Evolutionary conservation across 257 asterid genomes (phyloP), one percentile per base, ranked within the genome.

Genomic region (Solanum pennellii): DNA sequence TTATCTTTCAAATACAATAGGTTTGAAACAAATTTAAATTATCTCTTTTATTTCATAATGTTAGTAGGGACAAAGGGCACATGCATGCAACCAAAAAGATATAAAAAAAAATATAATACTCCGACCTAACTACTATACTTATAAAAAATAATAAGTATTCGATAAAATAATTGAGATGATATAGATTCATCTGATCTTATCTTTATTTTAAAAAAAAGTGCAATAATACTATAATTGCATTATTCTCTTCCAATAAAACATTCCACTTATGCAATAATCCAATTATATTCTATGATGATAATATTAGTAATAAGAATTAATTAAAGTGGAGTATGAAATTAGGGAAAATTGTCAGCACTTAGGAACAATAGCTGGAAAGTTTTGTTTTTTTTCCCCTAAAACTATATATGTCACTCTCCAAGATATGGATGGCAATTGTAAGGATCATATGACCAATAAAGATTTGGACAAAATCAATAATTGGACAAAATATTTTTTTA

Each of bases 391-490:
- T 87, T 6, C 1, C 39, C 39, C 90, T 73, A 83, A 88, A 90
- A 89, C 89, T 87, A 90, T 37, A 6, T 37, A 37, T 90, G 86
- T 91, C 92, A 90, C 89, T 91, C 91, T 91, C 94, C 88, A 86
- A 91, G 91, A 91, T 90, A 89, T 90, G 85, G 85, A 47, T 9
- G 68, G 44, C 68, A 80, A 80, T 80, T 47, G 27, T 80, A 49
- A 80, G 69, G 83, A 88, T 87, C 86, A 89, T 72, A 89, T 80
- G 69, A 80, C 85, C 82, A 90, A 90, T 90, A 75, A 89, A 86
- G 75, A 88, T 88, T 90, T 89, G 89, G 87, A 88, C 88, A 90
- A 87, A 86, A 88, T 91, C 92, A 95, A 94, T 93, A 87, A 94
- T 94, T 92, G 92, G 83, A 89, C 89, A 86, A 83, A 75, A 83